phyloP scores from a whole-genome alignment of 192 early-diverging fungal genomes.

The Coemansia sp. region DNA sequence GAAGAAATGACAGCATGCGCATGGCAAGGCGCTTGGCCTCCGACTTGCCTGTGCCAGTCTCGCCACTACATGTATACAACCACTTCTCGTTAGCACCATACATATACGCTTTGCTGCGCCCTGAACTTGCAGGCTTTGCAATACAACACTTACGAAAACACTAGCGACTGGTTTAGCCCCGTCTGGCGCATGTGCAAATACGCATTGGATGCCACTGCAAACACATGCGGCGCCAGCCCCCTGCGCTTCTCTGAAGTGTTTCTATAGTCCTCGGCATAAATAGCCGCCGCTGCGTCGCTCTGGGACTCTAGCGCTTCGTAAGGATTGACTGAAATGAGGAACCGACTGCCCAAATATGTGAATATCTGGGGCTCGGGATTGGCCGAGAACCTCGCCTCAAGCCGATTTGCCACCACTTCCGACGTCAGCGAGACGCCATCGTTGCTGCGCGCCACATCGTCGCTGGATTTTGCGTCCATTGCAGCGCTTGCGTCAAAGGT shows the following conservation, averaged over 20 bases:
- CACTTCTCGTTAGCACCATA: too few species aligned
- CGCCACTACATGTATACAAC: slow-evolving; percentile 62
- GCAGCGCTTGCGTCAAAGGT: neutral
- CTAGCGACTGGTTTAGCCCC: slow-evolving; percentile 85
- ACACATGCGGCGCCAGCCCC: slow-evolving; percentile 72
- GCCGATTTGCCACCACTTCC: slow-evolving; percentile 48
- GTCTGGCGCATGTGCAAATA: slow-evolving; percentile 86
- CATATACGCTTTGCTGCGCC: neutral
- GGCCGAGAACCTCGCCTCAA: slow-evolving; percentile 51
- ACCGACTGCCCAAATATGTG: slow-evolving; percentile 67
- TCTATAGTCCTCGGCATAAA: slow-evolving; percentile 74
- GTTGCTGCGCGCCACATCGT: slow-evolving; percentile 50
- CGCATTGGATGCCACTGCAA: slow-evolving; percentile 78
- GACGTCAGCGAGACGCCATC: slow-evolving; percentile 48
- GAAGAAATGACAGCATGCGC: slow-evolving; percentile 67
- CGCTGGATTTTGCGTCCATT: slow-evolving; percentile 43
- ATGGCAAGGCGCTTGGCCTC: slow-evolving; percentile 67
- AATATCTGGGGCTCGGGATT: slow-evolving; percentile 58
- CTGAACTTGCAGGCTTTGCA: neutral
- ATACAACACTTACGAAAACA: slow-evolving; percentile 72
- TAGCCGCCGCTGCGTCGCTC: slow-evolving; percentile 62
- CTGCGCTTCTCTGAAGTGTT: slow-evolving; percentile 57
- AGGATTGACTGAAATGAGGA: slow-evolving; percentile 71
- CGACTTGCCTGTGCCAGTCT: slow-evolving; percentile 85
- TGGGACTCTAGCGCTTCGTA: slow-evolving; percentile 59